Percentiles rank a stretch among this genome's conserved stretches.
Evolutionary conservation across 305 asterid genomes (phyloP).

Genomic region (Euphrasia arctica): DNA sequence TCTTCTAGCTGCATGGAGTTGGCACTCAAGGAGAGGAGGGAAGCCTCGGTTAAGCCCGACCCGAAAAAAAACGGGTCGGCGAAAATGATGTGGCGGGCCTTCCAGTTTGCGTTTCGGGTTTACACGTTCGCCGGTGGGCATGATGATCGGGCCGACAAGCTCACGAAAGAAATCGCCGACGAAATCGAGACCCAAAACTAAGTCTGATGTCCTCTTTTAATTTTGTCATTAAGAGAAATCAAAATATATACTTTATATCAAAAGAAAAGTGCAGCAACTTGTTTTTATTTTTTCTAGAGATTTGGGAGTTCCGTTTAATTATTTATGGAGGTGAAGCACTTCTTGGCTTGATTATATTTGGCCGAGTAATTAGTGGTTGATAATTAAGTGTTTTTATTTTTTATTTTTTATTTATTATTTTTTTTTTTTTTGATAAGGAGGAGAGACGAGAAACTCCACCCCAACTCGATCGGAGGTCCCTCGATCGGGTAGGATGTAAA

Average conservation of each 20-base stretch:
- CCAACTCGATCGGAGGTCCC: too few species aligned
- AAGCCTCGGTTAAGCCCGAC: slow-evolving; percentile 35
- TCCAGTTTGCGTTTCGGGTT: slow-evolving; percentile 85
- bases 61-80: slow-evolving; percentile 43
- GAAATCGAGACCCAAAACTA: slow-evolving; percentile 60
- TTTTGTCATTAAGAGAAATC: not conserved
- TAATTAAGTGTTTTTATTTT: too few species aligned
- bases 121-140: slow-evolving; percentile 94
- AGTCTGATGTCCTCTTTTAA: not conserved
- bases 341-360: not conserved
- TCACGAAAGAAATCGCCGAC: slow-evolving; percentile 75
- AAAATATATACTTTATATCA: not conserved
- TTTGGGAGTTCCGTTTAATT: not conserved
- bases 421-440: too few species aligned
- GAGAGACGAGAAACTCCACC: too few species aligned
- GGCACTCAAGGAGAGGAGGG: slow-evolving; percentile 75
- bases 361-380: not conserved
- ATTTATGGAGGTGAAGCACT: not conserved
- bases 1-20: slow-evolving; percentile 85
- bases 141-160: slow-evolving; percentile 88
- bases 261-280: not conserved
- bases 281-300: not conserved
- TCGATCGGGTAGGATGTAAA: too few species aligned
- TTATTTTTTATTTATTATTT: not conserved
- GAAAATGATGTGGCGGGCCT: slow-evolving; percentile 80